A percentile compares a stretch with the other conserved stretches of the same genome.
These are phyloP conservation scores for Solanum bukasovii DNA, from an alignment of 257 asterid species.

Conservation along the genomic window DNA sequence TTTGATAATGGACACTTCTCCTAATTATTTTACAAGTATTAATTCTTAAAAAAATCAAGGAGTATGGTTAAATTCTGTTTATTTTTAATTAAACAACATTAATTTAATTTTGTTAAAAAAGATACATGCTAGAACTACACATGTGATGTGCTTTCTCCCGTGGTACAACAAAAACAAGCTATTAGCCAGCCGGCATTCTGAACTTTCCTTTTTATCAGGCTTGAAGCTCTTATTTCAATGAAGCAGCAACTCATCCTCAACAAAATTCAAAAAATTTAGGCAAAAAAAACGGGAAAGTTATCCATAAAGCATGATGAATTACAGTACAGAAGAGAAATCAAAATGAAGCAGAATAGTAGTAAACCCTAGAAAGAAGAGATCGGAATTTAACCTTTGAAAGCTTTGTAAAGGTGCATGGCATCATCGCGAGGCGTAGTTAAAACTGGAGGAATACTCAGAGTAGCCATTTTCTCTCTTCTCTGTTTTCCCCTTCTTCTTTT, in stretches of 20 bases:
- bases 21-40: background rate
- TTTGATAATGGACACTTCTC: background rate
- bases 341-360: background rate
- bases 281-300: background rate
- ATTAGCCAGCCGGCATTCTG: background rate
- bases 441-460: slow-evolving; percentile 52
- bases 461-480: slow-evolving; percentile 33
- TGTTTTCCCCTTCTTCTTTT: background rate
- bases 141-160: background rate
- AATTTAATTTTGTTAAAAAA: no score
- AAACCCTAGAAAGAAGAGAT: background rate
- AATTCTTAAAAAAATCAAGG: no score
- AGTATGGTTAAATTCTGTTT: no score
- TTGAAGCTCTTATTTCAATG: background rate
- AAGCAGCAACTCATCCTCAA: background rate
- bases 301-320: background rate
- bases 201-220: background rate
- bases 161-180: background rate
- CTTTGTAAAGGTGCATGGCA: slow-evolving; percentile 69
- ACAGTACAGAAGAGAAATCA: background rate
- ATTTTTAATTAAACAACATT: no score
- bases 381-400: slow-evolving; percentile 59
- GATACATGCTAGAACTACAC: background rate
- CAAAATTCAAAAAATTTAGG: background rate
- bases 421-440: slow-evolving; percentile 85